Percentiles rank a stretch among this genome's conserved stretches.
Evolutionary conservation across 441 rosid genomes (phyloP).

Genomic region (Sinapis alba): DNA sequence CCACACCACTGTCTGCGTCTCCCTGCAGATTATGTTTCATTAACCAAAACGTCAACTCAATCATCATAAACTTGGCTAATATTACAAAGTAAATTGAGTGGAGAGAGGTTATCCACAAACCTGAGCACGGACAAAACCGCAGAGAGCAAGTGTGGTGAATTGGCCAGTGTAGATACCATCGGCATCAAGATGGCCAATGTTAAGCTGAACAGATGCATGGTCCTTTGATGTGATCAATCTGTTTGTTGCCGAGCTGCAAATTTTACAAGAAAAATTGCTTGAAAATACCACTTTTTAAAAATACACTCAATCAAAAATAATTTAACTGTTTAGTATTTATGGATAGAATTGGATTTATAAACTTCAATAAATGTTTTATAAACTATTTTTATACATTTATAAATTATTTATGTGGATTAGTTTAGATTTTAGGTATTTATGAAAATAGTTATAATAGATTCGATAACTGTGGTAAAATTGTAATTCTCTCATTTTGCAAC

Average conservation of each 20-base stretch:
- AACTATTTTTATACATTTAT: too few relatives aligned
- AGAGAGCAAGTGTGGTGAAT: slow-evolving; percentile 74
- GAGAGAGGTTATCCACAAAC: slow-evolving; percentile 38
- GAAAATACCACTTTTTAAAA: too few relatives aligned
- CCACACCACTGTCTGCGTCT: slow-evolving; percentile 84
- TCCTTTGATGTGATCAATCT: slow-evolving; percentile 90
- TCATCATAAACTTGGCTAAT: not conserved
- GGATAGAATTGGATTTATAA: too few relatives aligned
- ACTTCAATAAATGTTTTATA: too few relatives aligned
- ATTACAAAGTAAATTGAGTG: too few relatives aligned
- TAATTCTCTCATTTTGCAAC: not conserved
- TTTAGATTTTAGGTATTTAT: too few relatives aligned
- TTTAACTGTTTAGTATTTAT: too few relatives aligned
- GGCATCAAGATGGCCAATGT: slow-evolving; percentile 79
- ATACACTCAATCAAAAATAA: too few relatives aligned
- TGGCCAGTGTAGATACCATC: slow-evolving; percentile 72
- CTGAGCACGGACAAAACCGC: slow-evolving; percentile 82
- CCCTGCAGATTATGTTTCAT: slow-evolving; percentile 50
- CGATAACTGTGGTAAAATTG: too few relatives aligned
- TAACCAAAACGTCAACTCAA: not conserved
- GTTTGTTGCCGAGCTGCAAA: slow-evolving; percentile 80
- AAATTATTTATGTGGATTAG: too few relatives aligned
- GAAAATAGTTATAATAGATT: too few relatives aligned
- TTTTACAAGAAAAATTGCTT: too few relatives aligned
- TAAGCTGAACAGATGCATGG: slow-evolving; percentile 88